These are phyloP conservation scores for Ceratocystis colombiana DNA, from an alignment of 2,329 filamentous ascomycete genomes.

Conservation along the genomic window DNA sequence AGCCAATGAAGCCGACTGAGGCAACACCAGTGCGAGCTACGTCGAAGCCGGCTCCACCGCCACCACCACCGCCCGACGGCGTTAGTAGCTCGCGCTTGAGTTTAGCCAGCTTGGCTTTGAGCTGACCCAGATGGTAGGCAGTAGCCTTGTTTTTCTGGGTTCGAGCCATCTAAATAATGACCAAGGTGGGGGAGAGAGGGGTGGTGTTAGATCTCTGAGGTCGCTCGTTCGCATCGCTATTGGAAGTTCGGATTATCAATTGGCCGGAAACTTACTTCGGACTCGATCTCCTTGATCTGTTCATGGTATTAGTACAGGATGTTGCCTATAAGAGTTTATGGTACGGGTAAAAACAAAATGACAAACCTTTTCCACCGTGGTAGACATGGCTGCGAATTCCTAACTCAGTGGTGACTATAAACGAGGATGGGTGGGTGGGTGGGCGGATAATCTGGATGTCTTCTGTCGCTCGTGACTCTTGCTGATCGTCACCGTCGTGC, in stretches of 20 bases:
- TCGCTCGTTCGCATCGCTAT: not conserved
- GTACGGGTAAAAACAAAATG: slow-evolving; percentile 19
- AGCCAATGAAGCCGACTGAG: slow-evolving; percentile 94
- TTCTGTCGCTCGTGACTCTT: not conserved
- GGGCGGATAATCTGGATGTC: too few relatives aligned
- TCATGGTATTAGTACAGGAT: slow-evolving; percentile 21
- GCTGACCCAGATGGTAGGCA: slow-evolving; percentile 83
- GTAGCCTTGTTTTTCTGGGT: slow-evolving; percentile 98
- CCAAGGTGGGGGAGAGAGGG: slow-evolving; percentile 25
- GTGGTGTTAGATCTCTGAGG: slow-evolving; percentile 22
- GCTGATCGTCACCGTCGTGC: not conserved
- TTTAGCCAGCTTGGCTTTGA: slow-evolving; percentile 97
- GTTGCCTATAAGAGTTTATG: not conserved
- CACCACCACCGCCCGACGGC: slow-evolving; percentile 72
- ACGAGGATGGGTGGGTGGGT: not conserved
- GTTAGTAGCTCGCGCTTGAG: slow-evolving; percentile 92
- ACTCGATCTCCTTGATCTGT: slow-evolving; percentile 93
- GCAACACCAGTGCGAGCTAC: slow-evolving; percentile 95
- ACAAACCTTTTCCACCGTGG: slow-evolving; percentile 84
- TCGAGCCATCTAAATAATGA: slow-evolving; percentile 63
- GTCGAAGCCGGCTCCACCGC: slow-evolving; percentile 83
- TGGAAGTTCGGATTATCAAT: not conserved
- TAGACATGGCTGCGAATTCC: slow-evolving; percentile 56
- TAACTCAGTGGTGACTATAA: not conserved
- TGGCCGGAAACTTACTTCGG: slow-evolving; percentile 56